Conservation (phyloP, 1,139 yeast genomes). For the Candida buenavistaensis region DNA sequence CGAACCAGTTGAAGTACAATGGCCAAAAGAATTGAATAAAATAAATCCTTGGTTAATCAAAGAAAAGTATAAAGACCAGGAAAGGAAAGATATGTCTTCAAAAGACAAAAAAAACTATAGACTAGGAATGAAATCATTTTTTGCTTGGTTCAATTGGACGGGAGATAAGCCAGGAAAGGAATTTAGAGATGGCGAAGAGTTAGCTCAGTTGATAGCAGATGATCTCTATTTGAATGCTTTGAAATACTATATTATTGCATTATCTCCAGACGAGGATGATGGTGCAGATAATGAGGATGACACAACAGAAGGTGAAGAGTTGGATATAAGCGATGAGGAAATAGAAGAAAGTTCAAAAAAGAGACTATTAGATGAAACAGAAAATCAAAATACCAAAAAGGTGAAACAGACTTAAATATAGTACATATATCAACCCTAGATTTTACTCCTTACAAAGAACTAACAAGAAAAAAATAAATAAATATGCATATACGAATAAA, state of each 20-base stretch:
- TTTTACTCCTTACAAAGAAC: no score
- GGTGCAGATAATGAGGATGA: conserved; percentile 51
- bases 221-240: conserved; percentile 73
- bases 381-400: conserved; percentile 1
- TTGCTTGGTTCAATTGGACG: conserved; percentile 77
- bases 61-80: conserved; percentile 28
- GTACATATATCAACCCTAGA: no score
- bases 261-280: conserved; percentile 54
- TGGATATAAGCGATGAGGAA: conserved; percentile 53
- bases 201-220: conserved; percentile 61
- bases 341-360: conserved; percentile 21
- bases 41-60: conserved; percentile 54
- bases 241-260: conserved; percentile 71
- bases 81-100: conserved; percentile 35
- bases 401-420: no score
- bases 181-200: conserved; percentile 68
- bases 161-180: conserved; percentile 73
- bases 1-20: conserved; percentile 46
- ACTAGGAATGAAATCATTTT: conserved; percentile 70
- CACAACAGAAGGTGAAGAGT: conserved; percentile 54
- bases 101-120: conserved; percentile 64
- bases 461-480: no score
- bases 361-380: conserved; percentile 14
- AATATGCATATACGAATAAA: no score
- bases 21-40: conserved; percentile 59